Base-by-base conservation (phyloP, 139 green algal species). In the Chlamydomonas asymmetrica region DNA sequence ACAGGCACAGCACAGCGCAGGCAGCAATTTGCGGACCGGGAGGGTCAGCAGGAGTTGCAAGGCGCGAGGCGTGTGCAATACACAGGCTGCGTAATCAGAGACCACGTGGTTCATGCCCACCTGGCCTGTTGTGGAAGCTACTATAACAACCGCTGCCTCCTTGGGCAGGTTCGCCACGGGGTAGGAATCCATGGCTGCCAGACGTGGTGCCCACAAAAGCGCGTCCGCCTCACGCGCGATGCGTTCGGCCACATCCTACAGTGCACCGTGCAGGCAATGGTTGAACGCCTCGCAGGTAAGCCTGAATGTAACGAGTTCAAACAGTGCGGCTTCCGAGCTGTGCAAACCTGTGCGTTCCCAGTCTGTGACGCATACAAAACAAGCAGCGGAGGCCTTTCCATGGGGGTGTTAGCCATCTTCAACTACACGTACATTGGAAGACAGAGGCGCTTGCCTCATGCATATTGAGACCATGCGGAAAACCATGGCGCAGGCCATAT, bases 321-420 rank as follows among this genome's bases (percentile, higher is more conserved):
- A n/a, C n/a, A 18, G n/a, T 49, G 23, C 9, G 72, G 35, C 37
- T 39, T 27, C 48, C 34, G 60, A 41, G 22, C 6, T 16, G 13
- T 37, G 2, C 79, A 20, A 59, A 91, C 91, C 88, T 94, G 89
- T 4, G 93, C 92, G 66, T 97, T 97, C 25, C 94, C 94, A 13
- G 94, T 97, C 68, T 98, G 82, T 1, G 88, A 94, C 23, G 84
- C 94, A 69, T 97, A 97, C 1, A 98, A 78, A 9, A 98, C 80
- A 10, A 96, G 70, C 6, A 97, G 35, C 16, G 64, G 68, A 9
- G 41, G n/a, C n/a, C n/a, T n/a, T n/a, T n/a, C n/a, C n/a, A n/a
- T n/a, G n/a, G n/a, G n/a, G n/a, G n/a, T n/a, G n/a, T n/a, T n/a
- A n/a, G n/a, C n/a, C n/a, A n/a, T n/a, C n/a, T n/a, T n/a, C n/a